Evolutionary conservation across 2,329 filamentous ascomycete genomes (phyloP), one percentile per base, ranked within the genome.

Genomic region (Talaromyces piceae): DNA sequence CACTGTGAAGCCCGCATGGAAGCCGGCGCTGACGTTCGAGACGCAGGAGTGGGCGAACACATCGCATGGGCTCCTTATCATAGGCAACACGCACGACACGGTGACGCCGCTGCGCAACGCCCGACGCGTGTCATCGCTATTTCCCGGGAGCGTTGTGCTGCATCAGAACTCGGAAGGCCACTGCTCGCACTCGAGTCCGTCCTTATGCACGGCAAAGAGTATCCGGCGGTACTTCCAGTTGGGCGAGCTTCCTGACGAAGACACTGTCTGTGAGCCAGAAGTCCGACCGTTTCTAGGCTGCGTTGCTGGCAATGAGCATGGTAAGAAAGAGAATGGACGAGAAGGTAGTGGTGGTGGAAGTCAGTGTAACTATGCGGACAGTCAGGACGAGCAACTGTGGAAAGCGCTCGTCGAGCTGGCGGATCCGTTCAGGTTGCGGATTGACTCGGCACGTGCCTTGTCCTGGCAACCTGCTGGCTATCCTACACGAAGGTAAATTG

Each of bases 61-160:
- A 1, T 47, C 45, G 16, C 45, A 47, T 23, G 27, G 27, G 2
- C 11, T 47, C 30, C 23, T 47, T 12, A 47, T 47, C 5, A 47
- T 47, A 16, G 45, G 45, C 4, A 47, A 47, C 22, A 37, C 45
- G 6, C 45, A 47, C 23, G 45, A 47, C 22, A 47, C 45, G 5
- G 45, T 47, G 11, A 47, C 45, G 20, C 45, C 45, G 31, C 33
- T 47, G 45, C 22, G 20, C n/a, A 47, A 47, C 18, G 45, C 45
- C 16, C 28, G 45, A 16, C 45, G 45, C 9, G 45, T 47, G 11
- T 47, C 45, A 16, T 23, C 28, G 23, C 13, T 47, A 20, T 47
- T 47, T 11, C 45, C 45, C 2, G 45, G 45, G 23, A 47, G 45
- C 7, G 26, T 23, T 5, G 45, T 47, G 23, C 23, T 47, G 45